Percentiles rank a stretch among this genome's conserved stretches.
Conservation (phyloP, 2,329 filamentous ascomycete genomes). For the Beauveria sp. region DNA sequence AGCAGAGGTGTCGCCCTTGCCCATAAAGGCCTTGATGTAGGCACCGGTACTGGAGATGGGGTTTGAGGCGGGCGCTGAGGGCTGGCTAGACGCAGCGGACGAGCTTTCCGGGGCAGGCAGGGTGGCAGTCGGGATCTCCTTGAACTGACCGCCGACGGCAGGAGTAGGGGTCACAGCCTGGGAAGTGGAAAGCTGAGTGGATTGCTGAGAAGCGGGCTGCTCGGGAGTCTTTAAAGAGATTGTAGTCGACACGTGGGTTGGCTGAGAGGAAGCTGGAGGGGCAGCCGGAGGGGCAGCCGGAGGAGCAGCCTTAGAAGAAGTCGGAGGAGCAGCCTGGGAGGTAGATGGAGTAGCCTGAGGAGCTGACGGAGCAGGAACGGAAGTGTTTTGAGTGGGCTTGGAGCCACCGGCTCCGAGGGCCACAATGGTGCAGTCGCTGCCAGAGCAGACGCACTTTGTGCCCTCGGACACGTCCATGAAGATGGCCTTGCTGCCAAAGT, state of each 20-base stretch:
- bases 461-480: constrained; percentile 9
- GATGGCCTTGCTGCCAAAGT: not conserved
- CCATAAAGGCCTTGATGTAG: constrained; percentile 19
- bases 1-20: constrained; percentile 19
- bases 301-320: not conserved
- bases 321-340: not conserved
- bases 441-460: constrained; percentile 11
- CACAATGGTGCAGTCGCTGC: constrained; percentile 7
- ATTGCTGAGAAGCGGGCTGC: not conserved
- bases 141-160: not conserved
- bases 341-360: not conserved
- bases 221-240: not conserved
- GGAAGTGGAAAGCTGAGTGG: no score
- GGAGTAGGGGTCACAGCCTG: not conserved
- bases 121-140: not conserved
- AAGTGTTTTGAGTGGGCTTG: not conserved
- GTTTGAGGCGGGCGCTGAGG: not conserved
- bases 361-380: not conserved
- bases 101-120: not conserved
- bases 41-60: constrained; percentile 10
- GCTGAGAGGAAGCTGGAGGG: not conserved
- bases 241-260: not conserved
- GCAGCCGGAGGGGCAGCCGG: not conserved
- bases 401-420: not conserved
- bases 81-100: not conserved